phyloP scores from a whole-genome alignment of 2,329 filamentous ascomycete genomes.

The Elsinoe arachidis region DNA sequence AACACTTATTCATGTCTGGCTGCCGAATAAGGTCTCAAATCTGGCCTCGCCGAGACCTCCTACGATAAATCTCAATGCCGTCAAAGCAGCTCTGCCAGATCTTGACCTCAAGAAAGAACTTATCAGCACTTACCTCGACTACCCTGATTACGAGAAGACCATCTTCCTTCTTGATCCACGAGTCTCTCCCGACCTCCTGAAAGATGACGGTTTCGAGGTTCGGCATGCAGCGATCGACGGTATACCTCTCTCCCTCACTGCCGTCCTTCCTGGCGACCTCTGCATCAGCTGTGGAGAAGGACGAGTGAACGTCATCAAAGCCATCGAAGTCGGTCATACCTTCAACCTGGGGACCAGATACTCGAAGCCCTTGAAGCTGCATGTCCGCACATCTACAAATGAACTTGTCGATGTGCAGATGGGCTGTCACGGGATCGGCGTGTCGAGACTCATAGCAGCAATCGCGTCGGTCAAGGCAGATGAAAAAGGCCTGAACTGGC shows the following conservation, averaged over 20 bases:
- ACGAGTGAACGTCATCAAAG: conserved; percentile 55
- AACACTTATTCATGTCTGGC: conserved; percentile 63
- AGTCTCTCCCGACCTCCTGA: conserved; percentile 9
- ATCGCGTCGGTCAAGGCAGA: conserved; percentile 70
- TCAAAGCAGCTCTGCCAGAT: conserved; percentile 58
- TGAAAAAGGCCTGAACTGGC: conserved; percentile 74
- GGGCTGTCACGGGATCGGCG: conserved; percentile 93
- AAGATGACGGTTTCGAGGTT: background rate
- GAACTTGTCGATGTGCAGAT: conserved; percentile 62
- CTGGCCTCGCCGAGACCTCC: conserved; percentile 20
- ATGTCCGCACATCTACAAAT: conserved; percentile 38
- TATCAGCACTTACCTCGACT: no score
- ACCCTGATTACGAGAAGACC: background rate
- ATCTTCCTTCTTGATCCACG: conserved; percentile 21
- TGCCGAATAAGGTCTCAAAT: conserved; percentile 34
- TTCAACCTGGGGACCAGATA: conserved; percentile 91
- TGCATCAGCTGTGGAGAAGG: conserved; percentile 64
- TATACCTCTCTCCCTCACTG: conserved; percentile 52
- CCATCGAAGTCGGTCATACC: conserved; percentile 88
- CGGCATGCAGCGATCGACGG: background rate
- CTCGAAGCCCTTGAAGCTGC: conserved; percentile 62
- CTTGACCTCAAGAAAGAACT: conserved; percentile 48
- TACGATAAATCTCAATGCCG: conserved; percentile 50
- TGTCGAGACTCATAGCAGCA: conserved; percentile 82
- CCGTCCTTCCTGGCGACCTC: conserved; percentile 56